Base-by-base conservation (phyloP, 192 early-diverging fungal species). In the Podila epigama region DNA sequence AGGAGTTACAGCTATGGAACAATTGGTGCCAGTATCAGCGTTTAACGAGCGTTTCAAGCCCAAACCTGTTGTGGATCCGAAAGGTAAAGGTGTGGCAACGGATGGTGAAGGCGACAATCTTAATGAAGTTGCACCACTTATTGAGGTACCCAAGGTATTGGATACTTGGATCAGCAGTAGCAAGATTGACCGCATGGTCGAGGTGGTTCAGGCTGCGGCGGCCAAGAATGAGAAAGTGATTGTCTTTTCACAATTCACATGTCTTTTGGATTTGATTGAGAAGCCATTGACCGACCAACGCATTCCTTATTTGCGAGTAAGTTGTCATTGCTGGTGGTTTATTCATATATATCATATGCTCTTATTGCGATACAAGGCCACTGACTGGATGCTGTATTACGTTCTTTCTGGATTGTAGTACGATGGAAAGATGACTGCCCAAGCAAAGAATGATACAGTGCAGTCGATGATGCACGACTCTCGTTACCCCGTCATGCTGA, bases 181-280 rank as follows among this genome's bases (percentile, higher is more conserved):
- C 89, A 89, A 35, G 68, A 63, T 18, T 81, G 83, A 77, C 16
- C 62, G 37, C 25, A 64, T 77, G 73, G 50, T 77, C 37, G 61
- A 51, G 16, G 20, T 77, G 32, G 56, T 77, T 1, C 39, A 29
- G 15, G n/a, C 44, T 0, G 60, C 62, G 2, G 53, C 41, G 8
- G 55, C 54, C 29, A 66, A 48, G 28, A 20, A 54, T 15, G 75
- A 70, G 51, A 89, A 89, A 55, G 81, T 86, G 25, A 88, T 89
- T 61, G 70, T 89, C 3, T 89, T 88, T 57, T 87, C 87, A 10
- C 88, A 89, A 57, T 88, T 85, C 27, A 84, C 82, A 0, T 70
- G 79, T 28, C 82, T 87, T 69, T 66, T 89, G 41, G 69, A 75
- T 41, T 40, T 89, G 40, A 70, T 89, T 5, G 87, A 87, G 39